Evolutionary conservation across 768 basidiomycete species (phyloP).

Genomic region (Rhizopogon rudus): DNA sequence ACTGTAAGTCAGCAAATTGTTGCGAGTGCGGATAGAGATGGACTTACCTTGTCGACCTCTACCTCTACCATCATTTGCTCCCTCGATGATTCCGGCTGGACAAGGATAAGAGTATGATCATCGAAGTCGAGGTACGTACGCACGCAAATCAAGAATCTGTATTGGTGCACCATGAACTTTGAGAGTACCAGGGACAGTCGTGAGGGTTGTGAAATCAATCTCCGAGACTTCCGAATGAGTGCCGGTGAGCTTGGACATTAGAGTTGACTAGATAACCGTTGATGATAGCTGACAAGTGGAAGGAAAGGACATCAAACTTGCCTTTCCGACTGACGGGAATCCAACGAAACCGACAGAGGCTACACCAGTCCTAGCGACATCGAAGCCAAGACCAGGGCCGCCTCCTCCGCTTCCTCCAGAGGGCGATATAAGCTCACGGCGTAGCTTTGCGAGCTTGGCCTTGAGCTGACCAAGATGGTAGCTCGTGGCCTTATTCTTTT

Average conservation of each 20-base stretch:
- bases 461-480: slow-evolving; percentile 96
- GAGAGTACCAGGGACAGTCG: slow-evolving; percentile 91
- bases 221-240: slow-evolving; percentile 95
- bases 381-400: slow-evolving; percentile 88
- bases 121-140: slow-evolving; percentile 18
- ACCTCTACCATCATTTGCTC: slow-evolving; percentile 94
- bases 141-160: slow-evolving; percentile 89
- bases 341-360: slow-evolving; percentile 94
- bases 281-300: slow-evolving; percentile 4
- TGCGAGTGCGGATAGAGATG: slow-evolving; percentile 9
- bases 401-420: slow-evolving; percentile 82
- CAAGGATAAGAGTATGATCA: slow-evolving; percentile 11
- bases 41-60: slow-evolving; percentile 86
- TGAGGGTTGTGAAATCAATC: slow-evolving; percentile 95
- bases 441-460: slow-evolving; percentile 96
- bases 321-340: slow-evolving; percentile 95
- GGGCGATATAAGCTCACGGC: slow-evolving; percentile 86
- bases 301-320: slow-evolving; percentile 18
- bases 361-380: slow-evolving; percentile 96
- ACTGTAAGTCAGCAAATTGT: slow-evolving; percentile 12
- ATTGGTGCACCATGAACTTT: slow-evolving; percentile 96
- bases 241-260: slow-evolving; percentile 95
- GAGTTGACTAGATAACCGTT: slow-evolving; percentile 56
- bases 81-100: slow-evolving; percentile 94
- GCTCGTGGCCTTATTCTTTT: slow-evolving; percentile 95